Conservation (phyloP, 2,329 filamentous ascomycete genomes). For the Ophiostoma fasciatum region DNA sequence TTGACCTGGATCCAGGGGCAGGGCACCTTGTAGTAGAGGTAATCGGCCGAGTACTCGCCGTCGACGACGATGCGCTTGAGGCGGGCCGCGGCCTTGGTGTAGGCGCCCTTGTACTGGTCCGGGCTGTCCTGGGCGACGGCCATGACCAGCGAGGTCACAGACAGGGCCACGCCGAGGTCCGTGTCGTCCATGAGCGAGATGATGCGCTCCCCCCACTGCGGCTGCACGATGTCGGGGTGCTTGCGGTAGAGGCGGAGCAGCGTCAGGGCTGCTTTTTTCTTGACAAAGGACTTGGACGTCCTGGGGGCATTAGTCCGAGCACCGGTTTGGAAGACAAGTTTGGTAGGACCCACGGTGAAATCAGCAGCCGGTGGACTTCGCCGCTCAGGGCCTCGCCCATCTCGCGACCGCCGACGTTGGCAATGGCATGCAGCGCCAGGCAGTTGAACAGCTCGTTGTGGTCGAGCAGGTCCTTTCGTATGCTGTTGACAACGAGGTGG, state of each 20-base stretch:
- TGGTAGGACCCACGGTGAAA: too few relatives aligned
- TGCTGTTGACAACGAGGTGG: conserved; percentile 95
- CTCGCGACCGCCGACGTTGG: conserved; percentile 89
- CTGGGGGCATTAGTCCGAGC: too few relatives aligned
- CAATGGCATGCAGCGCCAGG: conserved; percentile 88
- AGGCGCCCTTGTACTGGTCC: conserved; percentile 89
- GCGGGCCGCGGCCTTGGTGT: conserved; percentile 80
- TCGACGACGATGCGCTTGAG: conserved; percentile 85
- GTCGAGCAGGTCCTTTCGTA: conserved; percentile 87
- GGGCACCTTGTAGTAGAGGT: conserved; percentile 98
- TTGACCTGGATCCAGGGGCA: conserved; percentile 98
- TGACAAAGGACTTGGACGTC: conserved; percentile 87
- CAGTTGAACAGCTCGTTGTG: conserved; percentile 98
- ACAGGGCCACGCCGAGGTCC: conserved; percentile 86
- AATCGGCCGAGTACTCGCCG: conserved; percentile 76
- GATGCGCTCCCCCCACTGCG: conserved; percentile 94
- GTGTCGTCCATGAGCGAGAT: conserved; percentile 97
- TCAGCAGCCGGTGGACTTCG: conserved; percentile 86
- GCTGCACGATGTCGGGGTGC: conserved; percentile 81
- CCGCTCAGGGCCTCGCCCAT: conserved; percentile 89
- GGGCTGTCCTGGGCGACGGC: conserved; percentile 83
- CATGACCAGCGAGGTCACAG: conserved; percentile 91
- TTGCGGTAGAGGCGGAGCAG: conserved; percentile 89
- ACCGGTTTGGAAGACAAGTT: too few relatives aligned
- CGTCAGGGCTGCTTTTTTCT: conserved; percentile 96